Evolutionary conservation across 768 basidiomycete species (phyloP).

Genomic region (Suillus subluteus): DNA sequence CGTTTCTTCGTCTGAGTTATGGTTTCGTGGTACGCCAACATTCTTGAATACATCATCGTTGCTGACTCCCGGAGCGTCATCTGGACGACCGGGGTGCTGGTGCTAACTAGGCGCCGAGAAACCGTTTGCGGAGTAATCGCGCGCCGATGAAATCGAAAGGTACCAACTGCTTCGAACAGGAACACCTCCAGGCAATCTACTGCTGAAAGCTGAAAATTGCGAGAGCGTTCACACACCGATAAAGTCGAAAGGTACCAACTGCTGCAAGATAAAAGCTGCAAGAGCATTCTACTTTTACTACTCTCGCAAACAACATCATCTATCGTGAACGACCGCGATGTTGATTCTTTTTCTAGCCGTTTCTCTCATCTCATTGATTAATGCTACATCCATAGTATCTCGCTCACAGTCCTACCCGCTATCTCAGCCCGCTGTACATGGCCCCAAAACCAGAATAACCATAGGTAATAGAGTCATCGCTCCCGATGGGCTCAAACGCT

Average conservation of each 20-base stretch:
- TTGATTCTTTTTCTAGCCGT: constrained; percentile 9
- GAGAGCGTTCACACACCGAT: background rate
- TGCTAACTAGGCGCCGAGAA: background rate
- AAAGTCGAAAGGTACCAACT: background rate
- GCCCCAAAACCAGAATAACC: constrained; percentile 29
- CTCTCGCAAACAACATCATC: background rate
- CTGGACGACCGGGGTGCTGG: background rate
- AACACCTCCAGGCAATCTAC: background rate
- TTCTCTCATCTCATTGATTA: constrained; percentile 12
- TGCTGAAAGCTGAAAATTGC: background rate
- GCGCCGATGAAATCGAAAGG: background rate
- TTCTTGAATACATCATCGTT: background rate
- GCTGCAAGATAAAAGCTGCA: background rate
- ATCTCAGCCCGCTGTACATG: constrained; percentile 16
- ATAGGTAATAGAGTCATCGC: constrained; percentile 44
- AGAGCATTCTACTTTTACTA: background rate
- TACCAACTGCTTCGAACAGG: background rate
- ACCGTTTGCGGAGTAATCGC: background rate
- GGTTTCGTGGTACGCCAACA: background rate
- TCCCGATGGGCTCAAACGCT: constrained; percentile 50
- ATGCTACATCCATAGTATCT: constrained; percentile 23
- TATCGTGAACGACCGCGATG: constrained; percentile 14
- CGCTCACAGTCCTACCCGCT: constrained; percentile 19
- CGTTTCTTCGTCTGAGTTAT: background rate
- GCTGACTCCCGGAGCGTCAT: background rate